Evolutionary conservation across 2,329 filamentous ascomycete genomes (phyloP).

Genomic region (Aspergillus amoenus): DNA sequence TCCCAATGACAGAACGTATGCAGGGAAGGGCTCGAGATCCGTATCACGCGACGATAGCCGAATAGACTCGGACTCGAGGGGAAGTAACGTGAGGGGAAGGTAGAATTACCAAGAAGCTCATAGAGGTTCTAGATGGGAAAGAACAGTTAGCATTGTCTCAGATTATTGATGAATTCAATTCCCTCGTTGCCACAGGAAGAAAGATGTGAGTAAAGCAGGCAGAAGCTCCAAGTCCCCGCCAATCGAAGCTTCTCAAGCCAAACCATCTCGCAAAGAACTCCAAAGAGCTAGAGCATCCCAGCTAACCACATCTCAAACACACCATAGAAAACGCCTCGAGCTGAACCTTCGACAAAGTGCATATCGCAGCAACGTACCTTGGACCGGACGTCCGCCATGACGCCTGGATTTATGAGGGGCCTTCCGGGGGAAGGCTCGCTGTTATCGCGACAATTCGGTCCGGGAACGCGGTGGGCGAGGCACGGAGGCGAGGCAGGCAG

Average conservation of each 20-base stretch:
- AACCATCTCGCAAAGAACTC: not conserved
- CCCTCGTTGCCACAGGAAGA: not conserved
- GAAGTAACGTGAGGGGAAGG: constrained; percentile 18
- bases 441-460: constrained; percentile 49
- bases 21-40: not conserved
- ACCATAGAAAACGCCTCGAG: not conserved
- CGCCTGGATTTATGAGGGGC: constrained; percentile 47
- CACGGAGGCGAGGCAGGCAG: constrained; percentile 32
- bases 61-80: not conserved
- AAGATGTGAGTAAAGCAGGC: not conserved
- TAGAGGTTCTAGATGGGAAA: constrained; percentile 74
- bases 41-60: constrained; percentile 1
- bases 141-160: constrained; percentile 36
- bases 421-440: constrained; percentile 52
- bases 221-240: constrained; percentile 4
- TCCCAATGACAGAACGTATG: constrained; percentile 12
- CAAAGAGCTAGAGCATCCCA: not conserved
- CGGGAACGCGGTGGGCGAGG: constrained; percentile 23
- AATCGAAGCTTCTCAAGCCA: constrained; percentile 3
- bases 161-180: not conserved
- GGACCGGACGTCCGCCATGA: constrained; percentile 55
- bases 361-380: constrained; percentile 42
- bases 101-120: constrained; percentile 86
- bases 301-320: not conserved
- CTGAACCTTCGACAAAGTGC: not conserved